Percentiles rank a stretch among this genome's conserved stretches.
phyloP scores from a whole-genome alignment of 1,139 yeast species.

The Yamadazyma membranifaciens region DNA sequence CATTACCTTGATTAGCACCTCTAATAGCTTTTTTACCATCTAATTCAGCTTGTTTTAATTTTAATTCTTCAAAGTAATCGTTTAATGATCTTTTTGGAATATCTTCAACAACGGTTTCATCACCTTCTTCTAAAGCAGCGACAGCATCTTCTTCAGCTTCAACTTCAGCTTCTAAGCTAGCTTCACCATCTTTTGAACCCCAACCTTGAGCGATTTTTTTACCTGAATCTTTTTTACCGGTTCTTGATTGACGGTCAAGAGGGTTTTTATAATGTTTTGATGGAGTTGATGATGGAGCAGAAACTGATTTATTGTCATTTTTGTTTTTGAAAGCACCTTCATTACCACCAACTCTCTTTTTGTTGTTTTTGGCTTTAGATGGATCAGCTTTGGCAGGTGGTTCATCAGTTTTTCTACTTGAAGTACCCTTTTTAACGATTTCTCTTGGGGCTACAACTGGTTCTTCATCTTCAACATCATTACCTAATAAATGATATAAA shows the following conservation, averaged over 20 bases:
- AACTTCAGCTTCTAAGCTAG: conserved; percentile 50
- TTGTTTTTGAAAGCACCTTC: conserved; percentile 85
- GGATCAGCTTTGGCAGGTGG: conserved; percentile 84
- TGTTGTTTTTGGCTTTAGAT: conserved; percentile 78
- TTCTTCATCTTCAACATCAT: conserved; percentile 81
- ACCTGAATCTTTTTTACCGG: conserved; percentile 78
- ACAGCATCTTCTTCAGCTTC: conserved; percentile 65
- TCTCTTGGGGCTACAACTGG: conserved; percentile 58
- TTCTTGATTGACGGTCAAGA: conserved; percentile 80
- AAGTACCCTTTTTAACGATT: conserved; percentile 76
- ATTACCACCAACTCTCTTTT: conserved; percentile 73
- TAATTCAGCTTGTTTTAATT: conserved; percentile 46
- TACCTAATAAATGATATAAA: conserved; percentile 53
- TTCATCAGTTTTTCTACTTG: conserved; percentile 85
- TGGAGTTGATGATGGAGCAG: conserved; percentile 55
- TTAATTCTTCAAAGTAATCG: conserved; percentile 69
- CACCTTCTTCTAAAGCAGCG: conserved; percentile 39
- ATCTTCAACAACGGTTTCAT: conserved; percentile 40
- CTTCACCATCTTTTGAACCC: conserved; percentile 74
- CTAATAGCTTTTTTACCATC: conserved; percentile 44
- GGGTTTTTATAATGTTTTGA: conserved; percentile 62
- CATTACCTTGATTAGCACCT: conserved; percentile 60
- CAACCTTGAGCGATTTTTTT: conserved; percentile 81
- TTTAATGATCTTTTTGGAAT: conserved; percentile 56
- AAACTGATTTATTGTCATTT: conserved; percentile 67